Conservation (phyloP, 1,284 basidiomycete species). For the Trichosporon asahii region DNA sequence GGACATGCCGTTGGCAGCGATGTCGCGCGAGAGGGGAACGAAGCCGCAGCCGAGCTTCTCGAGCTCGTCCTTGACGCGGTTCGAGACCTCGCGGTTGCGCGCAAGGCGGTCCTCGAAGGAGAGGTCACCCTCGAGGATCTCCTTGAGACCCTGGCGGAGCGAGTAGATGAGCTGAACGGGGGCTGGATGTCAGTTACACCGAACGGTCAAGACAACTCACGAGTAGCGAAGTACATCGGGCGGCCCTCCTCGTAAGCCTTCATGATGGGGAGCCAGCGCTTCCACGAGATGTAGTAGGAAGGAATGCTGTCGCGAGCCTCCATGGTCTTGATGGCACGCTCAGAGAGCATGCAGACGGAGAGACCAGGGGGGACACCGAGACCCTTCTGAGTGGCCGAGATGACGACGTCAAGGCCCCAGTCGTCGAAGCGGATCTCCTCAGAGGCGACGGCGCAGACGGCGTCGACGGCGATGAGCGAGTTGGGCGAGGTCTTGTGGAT, state of each 20-base stretch:
- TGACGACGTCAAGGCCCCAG: slow-evolving; percentile 87
- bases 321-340: slow-evolving; percentile 73
- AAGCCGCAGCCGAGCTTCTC: slow-evolving; percentile 66
- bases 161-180: slow-evolving; percentile 93
- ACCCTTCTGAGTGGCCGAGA: slow-evolving; percentile 92
- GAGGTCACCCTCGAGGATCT: slow-evolving; percentile 62
- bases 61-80: slow-evolving; percentile 70
- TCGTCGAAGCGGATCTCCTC: slow-evolving; percentile 94
- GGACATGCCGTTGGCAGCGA: slow-evolving; percentile 90
- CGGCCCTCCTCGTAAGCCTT: slow-evolving; percentile 63
- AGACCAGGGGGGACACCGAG: slow-evolving; percentile 92
- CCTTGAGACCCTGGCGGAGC: slow-evolving; percentile 71
- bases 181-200: slow-evolving; percentile 29
- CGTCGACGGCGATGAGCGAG: slow-evolving; percentile 84
- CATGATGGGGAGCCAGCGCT: slow-evolving; percentile 94
- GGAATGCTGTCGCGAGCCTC: slow-evolving; percentile 66
- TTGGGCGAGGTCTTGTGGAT: slow-evolving; percentile 78
- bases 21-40: slow-evolving; percentile 62
- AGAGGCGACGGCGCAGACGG: slow-evolving; percentile 91
- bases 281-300: slow-evolving; percentile 87
- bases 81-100: slow-evolving; percentile 69
- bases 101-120: slow-evolving; percentile 77
- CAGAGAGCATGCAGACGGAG: slow-evolving; percentile 77
- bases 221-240: slow-evolving; percentile 86
- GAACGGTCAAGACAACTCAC: slow-evolving; percentile 32